Percentiles rank a stretch among this genome's conserved stretches.
These are phyloP conservation scores for Aspergillus neotritici DNA, from an alignment of 2,329 filamentous ascomycete species.

Conservation along the genomic window DNA sequence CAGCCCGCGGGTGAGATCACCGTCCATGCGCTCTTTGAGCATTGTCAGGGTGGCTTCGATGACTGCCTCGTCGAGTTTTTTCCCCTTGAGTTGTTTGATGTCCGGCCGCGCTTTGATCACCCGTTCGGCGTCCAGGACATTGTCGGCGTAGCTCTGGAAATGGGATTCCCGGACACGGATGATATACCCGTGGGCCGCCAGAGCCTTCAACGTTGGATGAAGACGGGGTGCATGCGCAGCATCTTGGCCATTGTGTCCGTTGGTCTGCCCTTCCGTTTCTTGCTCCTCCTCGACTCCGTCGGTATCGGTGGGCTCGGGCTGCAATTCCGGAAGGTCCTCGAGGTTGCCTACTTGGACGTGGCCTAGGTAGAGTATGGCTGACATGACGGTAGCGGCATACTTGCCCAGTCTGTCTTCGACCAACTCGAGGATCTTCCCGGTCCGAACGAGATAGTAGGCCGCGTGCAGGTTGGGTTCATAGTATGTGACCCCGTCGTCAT, in stretches of 20 bases:
- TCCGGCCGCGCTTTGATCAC: conserved; percentile 26
- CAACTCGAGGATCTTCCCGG: conserved; percentile 72
- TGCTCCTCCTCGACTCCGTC: conserved; percentile 21
- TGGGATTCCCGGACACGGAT: conserved; percentile 36
- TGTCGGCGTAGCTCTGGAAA: conserved; percentile 38
- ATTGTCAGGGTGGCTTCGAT: conserved; percentile 24
- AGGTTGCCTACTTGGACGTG: conserved; percentile 57
- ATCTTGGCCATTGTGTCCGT: conserved; percentile 22
- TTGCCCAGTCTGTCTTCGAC: conserved; percentile 68
- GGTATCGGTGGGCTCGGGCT: conserved; percentile 14
- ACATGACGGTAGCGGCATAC: conserved; percentile 68
- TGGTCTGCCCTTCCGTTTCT: conserved; percentile 17
- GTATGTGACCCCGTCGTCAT: conserved; percentile 58
- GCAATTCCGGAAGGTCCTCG: conserved; percentile 34
- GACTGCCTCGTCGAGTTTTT: conserved; percentile 32
- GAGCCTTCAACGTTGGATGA: conserved; percentile 34
- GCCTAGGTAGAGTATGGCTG: conserved; percentile 69
- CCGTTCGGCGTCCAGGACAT: conserved; percentile 34
- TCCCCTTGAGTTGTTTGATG: conserved; percentile 34
- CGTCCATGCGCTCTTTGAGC: conserved; percentile 30
- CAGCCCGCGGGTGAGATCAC: conserved; percentile 30
- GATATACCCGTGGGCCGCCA: conserved; percentile 40
- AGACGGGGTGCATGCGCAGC: conserved; percentile 21
- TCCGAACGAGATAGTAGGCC: conserved; percentile 75
- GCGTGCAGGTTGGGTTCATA: conserved; percentile 80